Evolutionary conservation across 768 basidiomycete species (phyloP).

Genomic region (Mycena rosella): DNA sequence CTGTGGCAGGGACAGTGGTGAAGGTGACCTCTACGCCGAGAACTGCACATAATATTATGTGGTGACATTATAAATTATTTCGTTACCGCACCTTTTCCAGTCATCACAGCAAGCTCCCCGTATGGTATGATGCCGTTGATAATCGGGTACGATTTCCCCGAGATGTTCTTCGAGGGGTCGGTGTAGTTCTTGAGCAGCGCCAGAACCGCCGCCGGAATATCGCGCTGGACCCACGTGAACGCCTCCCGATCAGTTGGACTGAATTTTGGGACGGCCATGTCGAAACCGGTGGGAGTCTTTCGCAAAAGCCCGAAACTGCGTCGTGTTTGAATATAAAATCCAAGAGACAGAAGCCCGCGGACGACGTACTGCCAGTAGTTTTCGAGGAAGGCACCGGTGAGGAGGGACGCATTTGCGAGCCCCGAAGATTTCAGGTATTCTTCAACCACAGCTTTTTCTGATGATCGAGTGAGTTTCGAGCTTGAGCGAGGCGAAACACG

Average conservation of each 20-base stretch:
- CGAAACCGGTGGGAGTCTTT: not conserved
- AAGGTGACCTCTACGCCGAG: slow-evolving; percentile 23
- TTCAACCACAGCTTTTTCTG: slow-evolving; percentile 35
- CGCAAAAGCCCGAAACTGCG: not conserved
- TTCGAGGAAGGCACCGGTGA: slow-evolving; percentile 21
- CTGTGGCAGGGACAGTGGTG: slow-evolving; percentile 2
- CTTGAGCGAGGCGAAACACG: too few species aligned
- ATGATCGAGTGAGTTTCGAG: not conserved
- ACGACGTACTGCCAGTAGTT: slow-evolving; percentile 17
- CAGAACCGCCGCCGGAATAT: slow-evolving; percentile 16
- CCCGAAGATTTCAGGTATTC: slow-evolving; percentile 38
- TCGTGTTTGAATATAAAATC: too few species aligned
- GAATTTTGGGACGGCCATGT: not conserved
- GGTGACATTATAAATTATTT: not conserved
- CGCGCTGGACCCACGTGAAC: slow-evolving; percentile 13
- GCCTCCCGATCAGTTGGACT: not conserved
- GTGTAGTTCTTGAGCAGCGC: slow-evolving; percentile 20
- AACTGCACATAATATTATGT: not conserved
- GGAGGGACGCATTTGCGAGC: slow-evolving; percentile 21
- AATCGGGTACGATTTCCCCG: slow-evolving; percentile 10
- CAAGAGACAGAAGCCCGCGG: too few species aligned
- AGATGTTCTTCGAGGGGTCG: slow-evolving; percentile 3
- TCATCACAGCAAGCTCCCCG: slow-evolving; percentile 9
- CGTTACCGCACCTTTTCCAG: slow-evolving; percentile 7
- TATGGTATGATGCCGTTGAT: too few species aligned